Evolutionary conservation across 768 basidiomycete species (phyloP), one percentile per base, ranked within the genome.

Genomic region (Leccinum aurantiacum): DNA sequence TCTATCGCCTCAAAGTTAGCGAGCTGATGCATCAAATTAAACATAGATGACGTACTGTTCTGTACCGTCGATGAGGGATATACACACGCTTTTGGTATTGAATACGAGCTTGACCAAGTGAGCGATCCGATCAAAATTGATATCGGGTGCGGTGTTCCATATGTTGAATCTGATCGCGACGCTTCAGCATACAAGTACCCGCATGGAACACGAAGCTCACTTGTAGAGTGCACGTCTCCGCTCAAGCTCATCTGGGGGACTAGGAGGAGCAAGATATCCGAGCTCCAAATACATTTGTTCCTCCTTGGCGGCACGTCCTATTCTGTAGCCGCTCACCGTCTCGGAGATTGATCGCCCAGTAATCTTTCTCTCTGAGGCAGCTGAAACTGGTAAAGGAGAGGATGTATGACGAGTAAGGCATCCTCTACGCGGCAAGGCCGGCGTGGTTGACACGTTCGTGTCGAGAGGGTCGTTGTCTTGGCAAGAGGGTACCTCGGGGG

Each of bases 101-200:
- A 98, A 98, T 7, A 98, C 95, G 44, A 97, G 78, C 76, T 95
- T 95, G 44, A 90, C 91, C 27, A 98, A 82, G 71, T 96, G 93
- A 15, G 88, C 91, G 64, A 97, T 95, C 17, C 95, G 85, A 73
- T 97, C 95, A 69, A 98, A 97, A 71, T 96, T 95, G 62, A 84
- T 78, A 71, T 98, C 95, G 9, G 87, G 79, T 15, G 87, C 86
- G 0, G 93, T 95, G 63, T 91, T 85, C 83, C 93, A 88, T 53
- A 97, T 90, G 65, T 94, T 93, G 77, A 93, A 95, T 64, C 92
- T 91, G 62, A 29, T 58, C 11, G 14, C n/a, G n/a, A 29, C 15
- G 52, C 35, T 54, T 66, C 22, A 60, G 56, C 31, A 31, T 51
- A 31, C 15, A 9, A 51, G 22, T 53, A 41, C 22, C n/a, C 8